Evolutionary conservation across 176 grass and related monocot genomes (phyloP).

Genomic region (Oropetium thomaeum): DNA sequence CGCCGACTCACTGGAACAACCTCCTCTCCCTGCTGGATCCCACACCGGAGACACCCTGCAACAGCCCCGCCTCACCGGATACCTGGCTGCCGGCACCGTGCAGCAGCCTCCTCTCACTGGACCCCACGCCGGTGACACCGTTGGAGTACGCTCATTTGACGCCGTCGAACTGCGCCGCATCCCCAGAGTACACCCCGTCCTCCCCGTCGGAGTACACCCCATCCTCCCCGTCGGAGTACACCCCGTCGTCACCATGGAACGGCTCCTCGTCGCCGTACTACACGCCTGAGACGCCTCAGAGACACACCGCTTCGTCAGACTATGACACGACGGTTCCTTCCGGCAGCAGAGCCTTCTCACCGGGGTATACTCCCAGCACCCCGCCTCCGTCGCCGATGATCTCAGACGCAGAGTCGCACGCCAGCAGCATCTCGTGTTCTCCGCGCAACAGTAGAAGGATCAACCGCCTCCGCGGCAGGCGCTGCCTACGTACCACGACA

Average conservation of each 20-base stretch:
- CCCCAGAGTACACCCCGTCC: neutral
- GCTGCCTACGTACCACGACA: neutral
- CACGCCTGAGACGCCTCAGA: too few species aligned
- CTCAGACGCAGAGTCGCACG: neutral
- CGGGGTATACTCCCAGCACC: neutral
- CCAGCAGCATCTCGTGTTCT: neutral
- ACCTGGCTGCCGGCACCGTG: too few species aligned
- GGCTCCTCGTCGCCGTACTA: too few species aligned
- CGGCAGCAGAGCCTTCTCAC: too few species aligned
- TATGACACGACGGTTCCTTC: too few species aligned
- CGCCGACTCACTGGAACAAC: neutral
- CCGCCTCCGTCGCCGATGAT: neutral
- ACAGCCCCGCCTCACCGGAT: neutral
- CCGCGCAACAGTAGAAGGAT: neutral
- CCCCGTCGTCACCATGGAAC: too few species aligned
- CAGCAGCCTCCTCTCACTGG: too few species aligned
- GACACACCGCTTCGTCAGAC: too few species aligned
- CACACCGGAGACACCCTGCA: neutral
- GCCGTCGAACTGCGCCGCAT: neutral
- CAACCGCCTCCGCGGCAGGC: neutral
- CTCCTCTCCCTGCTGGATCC: neutral
- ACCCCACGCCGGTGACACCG: neutral
- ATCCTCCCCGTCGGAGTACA: too few species aligned
- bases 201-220: too few species aligned
- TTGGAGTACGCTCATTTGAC: neutral